Base-by-base conservation (phyloP, 257 asterid genomes). In the Salvia hispanica region DNA sequence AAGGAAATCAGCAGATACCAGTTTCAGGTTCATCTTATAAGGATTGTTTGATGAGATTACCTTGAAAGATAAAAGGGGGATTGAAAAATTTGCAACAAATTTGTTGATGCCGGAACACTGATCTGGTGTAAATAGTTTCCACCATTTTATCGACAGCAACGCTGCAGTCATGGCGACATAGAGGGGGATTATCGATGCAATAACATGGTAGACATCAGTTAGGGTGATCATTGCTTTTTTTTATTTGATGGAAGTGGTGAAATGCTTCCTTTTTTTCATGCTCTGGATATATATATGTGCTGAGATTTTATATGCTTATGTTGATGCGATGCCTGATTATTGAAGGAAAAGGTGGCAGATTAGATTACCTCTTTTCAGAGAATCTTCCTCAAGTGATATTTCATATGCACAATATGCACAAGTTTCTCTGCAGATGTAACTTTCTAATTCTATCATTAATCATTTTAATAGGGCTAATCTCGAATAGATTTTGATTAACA, bases 91-190 rank as follows among this genome's bases (percentile, higher is more conserved):
- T 0, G 96, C 90, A 5, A 92, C 98, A 44, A 92, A 92, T 72
- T 83, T 92, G 86, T 92, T 92, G 84, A 92, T 86, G 3, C 98
- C 98, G 2, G 77, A 72, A 62, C 91, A 87, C 75, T 89, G 96
- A 34, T 92, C 96, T 53, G 88, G 80, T 28, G 96, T 80, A 64
- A 92, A 92, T 48, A 89, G 82, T 51, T 84, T 87, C 84, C 85
- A 80, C 85, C 91, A 84, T 76, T 82, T 87, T 13, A 85, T 78
- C 4, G 96, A 87, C 28, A 85, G 66, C 55, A 84, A 92, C 63
- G 92, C 96, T 59, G 80, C 78, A 74, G 76, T 56, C 88, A 87
- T 79, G 73, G 90, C 95, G 31, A 81, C 80, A 43, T 92, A 92
- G 50, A 92, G 76, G 15, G 98, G 98, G 55, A 88, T 64, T n/a